Conservation (phyloP, 345 rosid species). For the Lumnitzera littorea region DNA sequence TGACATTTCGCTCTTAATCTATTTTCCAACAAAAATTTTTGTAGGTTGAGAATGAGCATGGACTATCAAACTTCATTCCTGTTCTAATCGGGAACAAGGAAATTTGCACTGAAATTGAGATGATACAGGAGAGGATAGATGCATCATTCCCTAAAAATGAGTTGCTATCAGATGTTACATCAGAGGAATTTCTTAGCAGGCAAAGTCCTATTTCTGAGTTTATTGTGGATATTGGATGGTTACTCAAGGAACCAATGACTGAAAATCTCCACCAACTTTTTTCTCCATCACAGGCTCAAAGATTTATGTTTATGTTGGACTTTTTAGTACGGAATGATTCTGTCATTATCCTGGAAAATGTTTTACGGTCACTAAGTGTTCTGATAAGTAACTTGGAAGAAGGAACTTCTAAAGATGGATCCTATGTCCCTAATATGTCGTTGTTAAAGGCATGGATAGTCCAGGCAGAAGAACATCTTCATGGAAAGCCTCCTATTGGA, state of each 20-base stretch:
- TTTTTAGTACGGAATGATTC: no score
- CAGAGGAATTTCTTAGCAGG: slow-evolving; percentile 13
- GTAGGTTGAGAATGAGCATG: slow-evolving; percentile 28
- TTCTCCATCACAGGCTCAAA: not conserved
- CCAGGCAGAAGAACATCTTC: no score
- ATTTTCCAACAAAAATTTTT: not conserved
- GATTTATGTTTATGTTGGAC: not conserved
- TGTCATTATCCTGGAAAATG: no score
- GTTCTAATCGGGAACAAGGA: slow-evolving; percentile 19
- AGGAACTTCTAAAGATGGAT: no score
- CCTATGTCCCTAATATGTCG: no score
- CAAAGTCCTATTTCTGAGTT: slow-evolving; percentile 19
- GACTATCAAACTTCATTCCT: slow-evolving; percentile 27
- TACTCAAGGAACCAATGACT: slow-evolving; percentile 15
- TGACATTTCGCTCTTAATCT: not conserved
- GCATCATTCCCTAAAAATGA: not conserved
- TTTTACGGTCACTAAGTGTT: no score
- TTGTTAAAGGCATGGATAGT: no score
- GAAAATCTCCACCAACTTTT: slow-evolving; percentile 4
- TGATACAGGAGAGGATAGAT: slow-evolving; percentile 9
- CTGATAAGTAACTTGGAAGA: no score
- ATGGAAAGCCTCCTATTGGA: no score
- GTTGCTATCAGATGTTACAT: not conserved
- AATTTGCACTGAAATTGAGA: slow-evolving; percentile 20
- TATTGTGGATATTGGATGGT: slow-evolving; percentile 24